Percentiles rank a stretch among this genome's conserved stretches.
Conservation (phyloP, 2,329 filamentous ascomycete species). For the Sclerotiophoma versabilis region DNA sequence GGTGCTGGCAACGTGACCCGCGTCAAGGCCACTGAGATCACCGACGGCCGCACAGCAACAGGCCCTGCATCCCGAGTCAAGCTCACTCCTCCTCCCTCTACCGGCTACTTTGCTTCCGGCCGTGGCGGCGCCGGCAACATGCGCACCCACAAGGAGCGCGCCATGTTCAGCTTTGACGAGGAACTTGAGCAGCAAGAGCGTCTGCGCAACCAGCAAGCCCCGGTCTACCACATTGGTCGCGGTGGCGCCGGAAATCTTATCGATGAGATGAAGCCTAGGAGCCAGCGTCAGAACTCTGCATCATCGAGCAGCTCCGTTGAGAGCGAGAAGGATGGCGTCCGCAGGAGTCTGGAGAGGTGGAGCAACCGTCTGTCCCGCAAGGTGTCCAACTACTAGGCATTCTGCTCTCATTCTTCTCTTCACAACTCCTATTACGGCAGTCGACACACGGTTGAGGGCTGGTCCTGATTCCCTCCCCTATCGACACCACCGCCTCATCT, state of each 20-base stretch:
- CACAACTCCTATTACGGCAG: constrained; percentile 14
- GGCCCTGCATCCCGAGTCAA: constrained; percentile 59
- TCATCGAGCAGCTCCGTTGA: constrained; percentile 37
- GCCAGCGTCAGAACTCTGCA: constrained; percentile 39
- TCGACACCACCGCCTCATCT: constrained; percentile 2
- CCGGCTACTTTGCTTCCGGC: constrained; percentile 67
- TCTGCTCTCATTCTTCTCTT: constrained; percentile 10
- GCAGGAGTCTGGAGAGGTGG: constrained; percentile 46
- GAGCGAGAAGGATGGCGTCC: constrained; percentile 38
- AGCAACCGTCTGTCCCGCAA: constrained; percentile 45
- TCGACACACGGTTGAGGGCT: constrained; percentile 39
- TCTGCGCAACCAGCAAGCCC: constrained; percentile 62
- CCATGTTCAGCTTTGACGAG: constrained; percentile 74
- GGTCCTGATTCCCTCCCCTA: constrained; percentile 49
- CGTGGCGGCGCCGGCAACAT: constrained; percentile 74
- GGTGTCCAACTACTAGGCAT: constrained; percentile 40
- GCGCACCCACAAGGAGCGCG: constrained; percentile 60
- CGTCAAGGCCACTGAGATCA: constrained; percentile 62
- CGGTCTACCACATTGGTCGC: constrained; percentile 69
- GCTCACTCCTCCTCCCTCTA: constrained; percentile 55
- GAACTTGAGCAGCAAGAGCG: constrained; percentile 66
- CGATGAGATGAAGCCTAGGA: constrained; percentile 47
- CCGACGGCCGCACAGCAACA: constrained; percentile 53
- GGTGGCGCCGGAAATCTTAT: constrained; percentile 66
- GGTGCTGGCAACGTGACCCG: constrained; percentile 66